phyloP scores from a whole-genome alignment of 495 filamentous ascomycete species.

The Amphirosellinia nigrospora region DNA sequence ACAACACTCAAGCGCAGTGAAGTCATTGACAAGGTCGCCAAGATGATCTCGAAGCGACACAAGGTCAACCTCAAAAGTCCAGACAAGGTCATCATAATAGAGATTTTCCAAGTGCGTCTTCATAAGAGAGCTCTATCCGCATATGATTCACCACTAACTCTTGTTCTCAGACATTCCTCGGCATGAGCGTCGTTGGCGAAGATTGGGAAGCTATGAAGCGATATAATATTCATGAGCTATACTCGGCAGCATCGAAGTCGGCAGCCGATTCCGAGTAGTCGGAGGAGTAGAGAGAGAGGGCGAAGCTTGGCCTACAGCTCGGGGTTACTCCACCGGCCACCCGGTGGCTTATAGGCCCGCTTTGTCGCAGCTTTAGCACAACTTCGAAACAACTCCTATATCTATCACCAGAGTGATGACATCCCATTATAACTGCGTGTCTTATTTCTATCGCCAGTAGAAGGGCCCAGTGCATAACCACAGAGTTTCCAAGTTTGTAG shows the following conservation, averaged over 20 bases:
- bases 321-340: neutral
- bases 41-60: constrained; percentile 62
- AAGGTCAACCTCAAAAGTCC: constrained; percentile 82
- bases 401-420: neutral
- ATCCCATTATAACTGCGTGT: neutral
- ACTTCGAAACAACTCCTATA: neutral
- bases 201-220: constrained; percentile 56
- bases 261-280: constrained; percentile 8
- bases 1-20: constrained; percentile 71
- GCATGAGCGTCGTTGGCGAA: constrained; percentile 57
- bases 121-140: neutral
- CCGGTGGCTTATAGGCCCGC: too few species aligned
- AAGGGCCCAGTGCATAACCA: neutral
- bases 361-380: neutral
- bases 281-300: neutral
- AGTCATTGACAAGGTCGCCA: constrained; percentile 81
- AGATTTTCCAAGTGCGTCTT: constrained; percentile 79
- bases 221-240: constrained; percentile 56
- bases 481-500: too few species aligned
- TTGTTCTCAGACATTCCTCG: constrained; percentile 45
- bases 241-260: constrained; percentile 39
- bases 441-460: neutral
- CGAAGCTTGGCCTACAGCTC: neutral
- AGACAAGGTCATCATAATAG: constrained; percentile 85
- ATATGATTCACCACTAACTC: neutral